A percentile compares a stretch with the other conserved stretches of the same genome.
These are phyloP conservation scores for Aphanomyces euteiches DNA, from an alignment of 352 stramenopile species.

Conservation along the genomic window DNA sequence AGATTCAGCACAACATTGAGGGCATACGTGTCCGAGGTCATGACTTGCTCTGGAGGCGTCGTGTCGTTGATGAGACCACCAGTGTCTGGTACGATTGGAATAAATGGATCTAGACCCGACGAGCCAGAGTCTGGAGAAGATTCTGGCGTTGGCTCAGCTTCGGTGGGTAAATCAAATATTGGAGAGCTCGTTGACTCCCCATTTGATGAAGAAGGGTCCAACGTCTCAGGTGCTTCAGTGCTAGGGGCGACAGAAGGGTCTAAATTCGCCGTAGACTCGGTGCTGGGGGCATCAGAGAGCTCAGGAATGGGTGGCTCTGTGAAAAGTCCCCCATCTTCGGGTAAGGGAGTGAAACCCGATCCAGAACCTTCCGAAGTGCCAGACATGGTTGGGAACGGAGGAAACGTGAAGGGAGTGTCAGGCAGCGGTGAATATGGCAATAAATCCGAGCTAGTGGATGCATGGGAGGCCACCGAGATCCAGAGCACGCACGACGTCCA, in stretches of 20 bases:
- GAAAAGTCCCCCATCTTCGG: too few relatives aligned
- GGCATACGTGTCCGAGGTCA: background rate
- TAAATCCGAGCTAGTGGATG: background rate
- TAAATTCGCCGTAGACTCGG: background rate
- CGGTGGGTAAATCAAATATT: background rate
- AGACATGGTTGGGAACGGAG: background rate
- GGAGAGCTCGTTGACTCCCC: background rate
- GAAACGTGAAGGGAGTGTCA: background rate
- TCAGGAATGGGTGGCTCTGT: background rate
- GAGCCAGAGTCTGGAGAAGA: background rate
- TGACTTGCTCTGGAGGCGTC: background rate
- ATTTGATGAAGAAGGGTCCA: background rate
- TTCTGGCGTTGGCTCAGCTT: too few relatives aligned
- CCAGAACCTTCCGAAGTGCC: background rate
- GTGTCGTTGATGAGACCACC: background rate
- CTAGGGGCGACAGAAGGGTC: background rate
- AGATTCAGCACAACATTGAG: background rate
- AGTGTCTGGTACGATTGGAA: background rate
- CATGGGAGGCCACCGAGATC: background rate
- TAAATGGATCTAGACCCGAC: too few relatives aligned
- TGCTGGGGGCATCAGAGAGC: background rate
- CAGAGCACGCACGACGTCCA: conserved; percentile 14
- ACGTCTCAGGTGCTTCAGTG: background rate
- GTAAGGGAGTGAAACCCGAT: too few relatives aligned
- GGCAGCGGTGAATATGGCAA: background rate